Percentiles rank a stretch among this genome's conserved stretches.
Evolutionary conservation across 2,329 filamentous ascomycete genomes (phyloP).

Genomic region (Metarhizium rileyi): DNA sequence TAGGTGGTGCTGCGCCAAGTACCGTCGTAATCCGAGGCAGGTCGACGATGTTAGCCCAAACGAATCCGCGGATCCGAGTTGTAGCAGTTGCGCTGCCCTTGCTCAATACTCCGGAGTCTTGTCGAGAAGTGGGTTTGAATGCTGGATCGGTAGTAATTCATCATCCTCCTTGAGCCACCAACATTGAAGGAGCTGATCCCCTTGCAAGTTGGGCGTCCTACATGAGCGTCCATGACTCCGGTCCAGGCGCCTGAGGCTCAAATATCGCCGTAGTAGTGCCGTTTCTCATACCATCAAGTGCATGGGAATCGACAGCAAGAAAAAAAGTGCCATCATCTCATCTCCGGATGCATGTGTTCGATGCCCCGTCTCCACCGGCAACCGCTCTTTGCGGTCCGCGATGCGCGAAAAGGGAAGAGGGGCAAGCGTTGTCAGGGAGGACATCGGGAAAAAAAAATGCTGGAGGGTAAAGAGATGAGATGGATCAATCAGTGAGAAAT

Average conservation of each 20-base stretch:
- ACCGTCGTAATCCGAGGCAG: too few species aligned
- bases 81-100: conserved; percentile 6
- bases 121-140: background rate
- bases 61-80: background rate
- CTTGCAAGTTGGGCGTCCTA: too few species aligned
- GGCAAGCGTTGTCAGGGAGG: too few species aligned
- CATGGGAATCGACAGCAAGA: background rate
- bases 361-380: background rate
- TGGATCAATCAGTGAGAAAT: too few species aligned
- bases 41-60: too few species aligned
- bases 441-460: too few species aligned
- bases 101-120: background rate
- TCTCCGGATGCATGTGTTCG: background rate
- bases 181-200: background rate
- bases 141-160: background rate
- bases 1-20: too few species aligned
- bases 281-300: background rate
- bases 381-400: too few species aligned
- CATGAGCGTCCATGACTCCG: background rate
- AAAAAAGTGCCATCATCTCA: background rate
- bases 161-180: background rate
- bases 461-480: too few species aligned
- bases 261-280: background rate
- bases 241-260: background rate
- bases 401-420: too few species aligned